Evolutionary conservation across 257 asterid species (phyloP).

Genomic region (Salvia hispanica): DNA sequence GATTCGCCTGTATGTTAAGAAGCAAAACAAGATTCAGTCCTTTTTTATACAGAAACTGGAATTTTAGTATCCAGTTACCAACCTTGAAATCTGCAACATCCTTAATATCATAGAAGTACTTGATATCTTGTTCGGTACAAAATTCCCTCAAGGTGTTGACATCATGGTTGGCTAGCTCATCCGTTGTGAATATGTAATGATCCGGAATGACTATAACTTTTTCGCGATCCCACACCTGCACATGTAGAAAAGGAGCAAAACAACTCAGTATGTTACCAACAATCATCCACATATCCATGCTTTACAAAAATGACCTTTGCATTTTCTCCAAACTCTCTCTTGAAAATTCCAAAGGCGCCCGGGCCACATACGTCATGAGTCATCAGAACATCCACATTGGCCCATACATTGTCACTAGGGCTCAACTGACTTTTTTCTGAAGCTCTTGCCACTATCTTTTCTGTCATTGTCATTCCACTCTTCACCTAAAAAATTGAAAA

Average conservation of each 20-base stretch:
- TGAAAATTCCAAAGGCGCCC: slow-evolving; percentile 73
- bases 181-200: slow-evolving; percentile 92
- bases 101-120: slow-evolving; percentile 91
- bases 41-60: not conserved
- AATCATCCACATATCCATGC: too few species aligned
- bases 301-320: slow-evolving; percentile 61
- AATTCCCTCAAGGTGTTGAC: slow-evolving; percentile 94
- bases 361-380: slow-evolving; percentile 95
- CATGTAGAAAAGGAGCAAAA: too few species aligned
- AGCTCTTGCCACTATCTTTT: slow-evolving; percentile 79
- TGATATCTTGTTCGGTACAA: slow-evolving; percentile 81
- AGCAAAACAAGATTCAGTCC: slow-evolving; percentile 11
- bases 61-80: slow-evolving; percentile 16
- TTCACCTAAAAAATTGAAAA: slow-evolving; percentile 54
- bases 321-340: slow-evolving; percentile 80
- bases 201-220: slow-evolving; percentile 88
- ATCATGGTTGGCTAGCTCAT: slow-evolving; percentile 90
- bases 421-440: slow-evolving; percentile 69
- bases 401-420: slow-evolving; percentile 96
- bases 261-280: too few species aligned
- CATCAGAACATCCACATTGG: slow-evolving; percentile 82
- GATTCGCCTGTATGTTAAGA: slow-evolving; percentile 66
- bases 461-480: slow-evolving; percentile 90
- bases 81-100: slow-evolving; percentile 92
- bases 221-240: slow-evolving; percentile 94